Conservation (phyloP, 1,284 basidiomycete species). For the Cryptococcus sp. region DNA sequence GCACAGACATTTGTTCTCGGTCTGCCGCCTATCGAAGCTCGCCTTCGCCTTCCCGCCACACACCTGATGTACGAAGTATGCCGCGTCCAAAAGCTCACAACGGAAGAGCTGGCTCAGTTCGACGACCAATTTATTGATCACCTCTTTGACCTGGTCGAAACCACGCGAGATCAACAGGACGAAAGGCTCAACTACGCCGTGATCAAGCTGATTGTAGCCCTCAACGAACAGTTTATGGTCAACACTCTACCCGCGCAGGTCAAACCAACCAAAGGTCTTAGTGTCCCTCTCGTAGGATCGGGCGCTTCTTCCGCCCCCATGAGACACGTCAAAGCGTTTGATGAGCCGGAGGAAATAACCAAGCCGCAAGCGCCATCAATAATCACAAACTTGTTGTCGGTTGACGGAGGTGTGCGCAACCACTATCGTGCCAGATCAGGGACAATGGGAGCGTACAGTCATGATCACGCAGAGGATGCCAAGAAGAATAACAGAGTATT, state of each 20-base stretch:
- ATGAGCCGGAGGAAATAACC: constrained; percentile 4
- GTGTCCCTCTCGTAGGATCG: constrained; percentile 1
- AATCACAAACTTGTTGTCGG: neutral
- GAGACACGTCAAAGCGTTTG: constrained; percentile 3
- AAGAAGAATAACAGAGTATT: constrained; percentile 72
- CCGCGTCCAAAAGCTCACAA: constrained; percentile 76
- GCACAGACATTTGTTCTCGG: constrained; percentile 43
- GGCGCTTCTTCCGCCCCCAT: neutral
- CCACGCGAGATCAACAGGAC: constrained; percentile 81
- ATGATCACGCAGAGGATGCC: constrained; percentile 41
- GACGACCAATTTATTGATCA: constrained; percentile 82
- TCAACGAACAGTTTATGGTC: constrained; percentile 99
- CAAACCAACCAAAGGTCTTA: constrained; percentile 6
- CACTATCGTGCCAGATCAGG: constrained; percentile 33
- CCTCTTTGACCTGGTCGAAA: constrained; percentile 91
- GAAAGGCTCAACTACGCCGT: constrained; percentile 92
- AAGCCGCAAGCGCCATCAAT: neutral
- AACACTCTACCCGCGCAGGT: constrained; percentile 53
- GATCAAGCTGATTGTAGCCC: constrained; percentile 87
- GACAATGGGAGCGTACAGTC: constrained; percentile 10
- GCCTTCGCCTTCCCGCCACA: constrained; percentile 70
- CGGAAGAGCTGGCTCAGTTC: constrained; percentile 71
- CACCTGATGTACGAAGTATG: constrained; percentile 86
- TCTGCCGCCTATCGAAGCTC: constrained; percentile 70
- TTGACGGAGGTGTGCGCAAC: constrained; percentile 16